Percentiles rank a stretch among this genome's conserved stretches.
phyloP scores from a whole-genome alignment of 331 rosid species.

The Spiraea crenata region DNA sequence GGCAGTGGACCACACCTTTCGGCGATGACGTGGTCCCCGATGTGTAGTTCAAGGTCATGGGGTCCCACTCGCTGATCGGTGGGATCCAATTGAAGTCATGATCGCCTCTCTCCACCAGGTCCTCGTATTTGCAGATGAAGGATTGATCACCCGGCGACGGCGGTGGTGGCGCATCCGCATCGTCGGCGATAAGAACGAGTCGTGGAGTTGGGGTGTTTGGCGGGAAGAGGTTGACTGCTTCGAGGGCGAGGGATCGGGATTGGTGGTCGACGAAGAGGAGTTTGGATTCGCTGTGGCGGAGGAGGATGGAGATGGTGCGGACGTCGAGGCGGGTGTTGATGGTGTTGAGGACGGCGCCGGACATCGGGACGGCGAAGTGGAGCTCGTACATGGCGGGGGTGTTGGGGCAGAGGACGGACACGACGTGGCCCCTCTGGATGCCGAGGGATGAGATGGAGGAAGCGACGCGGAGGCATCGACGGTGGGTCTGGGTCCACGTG shows the following conservation, averaged over 20 bases:
- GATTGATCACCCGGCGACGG: no score
- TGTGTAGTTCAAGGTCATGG: conserved; percentile 50
- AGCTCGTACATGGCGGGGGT: conserved; percentile 66
- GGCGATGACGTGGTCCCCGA: conserved; percentile 75
- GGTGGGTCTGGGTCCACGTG: conserved; percentile 64
- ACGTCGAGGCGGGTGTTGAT: conserved; percentile 53
- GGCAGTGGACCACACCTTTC: conserved; percentile 59
- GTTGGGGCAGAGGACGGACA: conserved; percentile 60
- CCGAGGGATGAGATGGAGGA: conserved; percentile 49
- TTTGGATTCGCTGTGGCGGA: conserved; percentile 55
- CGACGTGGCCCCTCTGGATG: conserved; percentile 34
- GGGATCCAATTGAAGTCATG: conserved; percentile 40
- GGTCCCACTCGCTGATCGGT: conserved; percentile 66
- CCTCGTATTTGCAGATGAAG: conserved; percentile 34
- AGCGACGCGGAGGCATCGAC: conserved; percentile 57
- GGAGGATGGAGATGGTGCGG: conserved; percentile 44
- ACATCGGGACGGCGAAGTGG: conserved; percentile 63
- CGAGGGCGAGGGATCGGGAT: conserved; percentile 17
- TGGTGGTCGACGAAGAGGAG: conserved; percentile 48
- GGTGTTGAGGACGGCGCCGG: conserved; percentile 53
- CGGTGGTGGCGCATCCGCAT: neutral
- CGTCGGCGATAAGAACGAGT: conserved; percentile 45
- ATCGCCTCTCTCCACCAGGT: conserved; percentile 31
- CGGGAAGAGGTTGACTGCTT: conserved; percentile 40
- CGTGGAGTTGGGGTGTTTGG: conserved; percentile 10